Conservation (phyloP, 164 flowering plant species). For the Magnolia changhungtana region DNA sequence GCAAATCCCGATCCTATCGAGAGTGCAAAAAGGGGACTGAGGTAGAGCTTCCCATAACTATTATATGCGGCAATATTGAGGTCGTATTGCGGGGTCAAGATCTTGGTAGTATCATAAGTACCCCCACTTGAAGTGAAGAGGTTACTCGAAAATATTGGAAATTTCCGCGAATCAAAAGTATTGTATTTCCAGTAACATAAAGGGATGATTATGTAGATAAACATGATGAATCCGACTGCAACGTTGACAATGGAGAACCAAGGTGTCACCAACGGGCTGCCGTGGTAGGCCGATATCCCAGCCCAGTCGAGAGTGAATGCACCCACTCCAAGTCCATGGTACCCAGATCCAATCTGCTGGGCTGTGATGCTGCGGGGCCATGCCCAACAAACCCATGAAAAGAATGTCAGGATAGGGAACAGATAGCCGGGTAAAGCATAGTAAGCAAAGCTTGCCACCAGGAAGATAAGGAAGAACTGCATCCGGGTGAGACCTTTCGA, state of each 20-base stretch:
- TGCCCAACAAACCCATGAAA: slow-evolving; percentile 95
- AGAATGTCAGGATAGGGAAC: slow-evolving; percentile 77
- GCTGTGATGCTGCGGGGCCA: slow-evolving; percentile 86
- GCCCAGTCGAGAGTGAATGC: slow-evolving; percentile 97
- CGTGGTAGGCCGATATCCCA: slow-evolving; percentile 94
- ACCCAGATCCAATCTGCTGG: slow-evolving; percentile 88
- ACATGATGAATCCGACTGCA: slow-evolving; percentile 62
- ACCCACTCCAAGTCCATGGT: slow-evolving; percentile 90
- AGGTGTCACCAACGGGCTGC: slow-evolving; percentile 87
- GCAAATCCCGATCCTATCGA: slow-evolving; percentile 94
- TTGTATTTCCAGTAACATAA: slow-evolving; percentile 84
- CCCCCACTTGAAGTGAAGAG: slow-evolving; percentile 66
- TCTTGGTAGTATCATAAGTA: slow-evolving; percentile 67
- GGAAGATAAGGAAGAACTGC: slow-evolving; percentile 69
- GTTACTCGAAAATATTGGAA: slow-evolving; percentile 84
- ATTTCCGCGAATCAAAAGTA: slow-evolving; percentile 78
- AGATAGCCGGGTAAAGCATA: slow-evolving; percentile 89
- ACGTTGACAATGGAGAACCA: slow-evolving; percentile 74
- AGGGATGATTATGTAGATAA: slow-evolving; percentile 82
- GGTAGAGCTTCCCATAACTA: slow-evolving; percentile 75
- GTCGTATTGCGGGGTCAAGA: slow-evolving; percentile 75
- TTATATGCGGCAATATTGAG: slow-evolving; percentile 69
- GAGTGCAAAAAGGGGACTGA: slow-evolving; percentile 84
- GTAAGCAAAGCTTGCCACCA: slow-evolving; percentile 72
- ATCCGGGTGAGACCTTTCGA: slow-evolving; percentile 65